A percentile compares a stretch with the other conserved stretches of the same genome.
Evolutionary conservation across 2,329 filamentous ascomycete species (phyloP).

Genomic region (Exophiala xenobiotica): DNA sequence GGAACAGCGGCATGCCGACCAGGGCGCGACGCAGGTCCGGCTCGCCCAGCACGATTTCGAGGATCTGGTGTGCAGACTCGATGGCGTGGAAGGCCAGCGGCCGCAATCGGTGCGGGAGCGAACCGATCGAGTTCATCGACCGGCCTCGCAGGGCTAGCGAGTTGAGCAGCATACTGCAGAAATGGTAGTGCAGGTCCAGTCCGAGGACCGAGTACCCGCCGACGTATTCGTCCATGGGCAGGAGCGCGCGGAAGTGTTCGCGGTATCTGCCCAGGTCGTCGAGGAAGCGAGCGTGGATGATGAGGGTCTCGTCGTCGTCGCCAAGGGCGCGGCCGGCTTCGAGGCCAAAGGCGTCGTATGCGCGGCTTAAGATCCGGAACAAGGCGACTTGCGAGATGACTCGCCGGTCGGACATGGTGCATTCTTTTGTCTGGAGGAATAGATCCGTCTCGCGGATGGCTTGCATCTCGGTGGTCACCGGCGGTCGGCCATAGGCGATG

Average conservation of each 20-base stretch:
- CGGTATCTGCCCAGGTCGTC: conserved; percentile 53
- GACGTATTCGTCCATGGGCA: conserved; percentile 26
- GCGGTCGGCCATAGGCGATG: conserved; percentile 60
- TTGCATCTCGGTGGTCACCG: conserved; percentile 58
- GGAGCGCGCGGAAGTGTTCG: conserved; percentile 43
- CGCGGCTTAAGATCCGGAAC: conserved; percentile 57
- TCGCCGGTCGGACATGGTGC: conserved; percentile 56
- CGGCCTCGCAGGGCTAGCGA: conserved; percentile 43
- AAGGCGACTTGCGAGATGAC: conserved; percentile 59
- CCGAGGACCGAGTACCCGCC: conserved; percentile 37
- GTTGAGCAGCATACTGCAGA: conserved; percentile 55
- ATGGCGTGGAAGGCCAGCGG: conserved; percentile 45
- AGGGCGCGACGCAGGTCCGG: conserved; percentile 49
- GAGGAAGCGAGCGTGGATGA: conserved; percentile 49
- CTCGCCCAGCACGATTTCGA: conserved; percentile 50
- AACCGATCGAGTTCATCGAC: conserved; percentile 39
- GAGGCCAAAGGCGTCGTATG: conserved; percentile 57
- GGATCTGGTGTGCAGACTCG: conserved; percentile 48
- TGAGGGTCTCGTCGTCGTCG: conserved; percentile 33
- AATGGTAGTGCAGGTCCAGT: conserved; percentile 54
- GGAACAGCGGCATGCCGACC: conserved; percentile 49
- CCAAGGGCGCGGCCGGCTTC: conserved; percentile 39
- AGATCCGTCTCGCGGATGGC: conserved; percentile 59
- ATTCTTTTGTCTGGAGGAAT: conserved; percentile 52
- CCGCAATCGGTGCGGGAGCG: conserved; percentile 23